Percentiles rank a stretch among this genome's conserved stretches.
Evolutionary conservation across 345 rosid species (phyloP).

Genomic region (Physaria fendleri): DNA sequence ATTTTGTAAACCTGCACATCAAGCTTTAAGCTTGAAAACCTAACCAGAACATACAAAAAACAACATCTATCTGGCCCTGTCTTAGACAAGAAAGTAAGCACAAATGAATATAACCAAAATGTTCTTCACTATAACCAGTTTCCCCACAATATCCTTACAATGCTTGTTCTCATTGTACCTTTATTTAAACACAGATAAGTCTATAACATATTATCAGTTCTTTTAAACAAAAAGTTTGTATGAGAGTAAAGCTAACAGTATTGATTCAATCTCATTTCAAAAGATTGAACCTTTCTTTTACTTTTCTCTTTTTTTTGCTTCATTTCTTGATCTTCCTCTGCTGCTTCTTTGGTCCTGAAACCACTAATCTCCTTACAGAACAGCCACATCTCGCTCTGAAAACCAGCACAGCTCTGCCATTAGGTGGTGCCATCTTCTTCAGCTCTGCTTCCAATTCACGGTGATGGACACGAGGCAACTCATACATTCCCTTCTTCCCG

Average conservation of each 20-base stretch:
- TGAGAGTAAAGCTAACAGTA: conserved; percentile 15
- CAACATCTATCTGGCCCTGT: background rate
- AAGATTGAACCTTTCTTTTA: background rate
- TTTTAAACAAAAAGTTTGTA: conserved; percentile 5
- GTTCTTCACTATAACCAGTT: conserved; percentile 21
- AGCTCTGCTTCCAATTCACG: conserved; percentile 67
- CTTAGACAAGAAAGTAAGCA: background rate
- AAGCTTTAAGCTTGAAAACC: background rate
- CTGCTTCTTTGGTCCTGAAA: conserved; percentile 66
- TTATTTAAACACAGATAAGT: conserved; percentile 29
- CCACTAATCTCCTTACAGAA: conserved; percentile 79
- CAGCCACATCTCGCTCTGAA: conserved; percentile 76
- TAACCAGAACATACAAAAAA: background rate
- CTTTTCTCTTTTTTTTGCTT: conserved; percentile 8
- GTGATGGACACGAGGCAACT: conserved; percentile 63
- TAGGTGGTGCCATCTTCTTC: conserved; percentile 81
- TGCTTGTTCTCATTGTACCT: conserved; percentile 21
- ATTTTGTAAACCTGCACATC: conserved; percentile 11
- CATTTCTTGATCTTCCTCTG: conserved; percentile 73
- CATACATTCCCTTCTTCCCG: conserved; percentile 38
- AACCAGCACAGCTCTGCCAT: conserved; percentile 65
- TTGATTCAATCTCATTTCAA: conserved; percentile 12
- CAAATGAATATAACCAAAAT: conserved; percentile 10
- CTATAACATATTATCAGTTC: background rate
- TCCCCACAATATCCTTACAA: conserved; percentile 24